These are phyloP conservation scores for Asterophora parasitica DNA, from an alignment of 768 basidiomycete genomes.

Conservation along the genomic window DNA sequence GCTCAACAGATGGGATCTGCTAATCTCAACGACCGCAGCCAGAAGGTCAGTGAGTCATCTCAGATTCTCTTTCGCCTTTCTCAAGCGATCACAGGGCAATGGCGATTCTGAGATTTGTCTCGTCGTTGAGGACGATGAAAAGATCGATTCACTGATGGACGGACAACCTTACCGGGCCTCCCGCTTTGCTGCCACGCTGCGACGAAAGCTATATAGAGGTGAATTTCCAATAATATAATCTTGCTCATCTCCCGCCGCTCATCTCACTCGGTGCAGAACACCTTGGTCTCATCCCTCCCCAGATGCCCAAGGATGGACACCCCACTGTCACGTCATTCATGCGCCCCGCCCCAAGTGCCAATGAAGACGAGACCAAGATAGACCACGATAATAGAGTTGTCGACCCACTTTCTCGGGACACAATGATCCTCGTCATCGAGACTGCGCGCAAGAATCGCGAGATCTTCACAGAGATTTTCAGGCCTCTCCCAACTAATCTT, in stretches of 20 bases:
- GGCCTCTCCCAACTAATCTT: slow-evolving; percentile 80
- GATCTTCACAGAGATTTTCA: slow-evolving; percentile 83
- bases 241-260: not conserved
- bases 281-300: slow-evolving; percentile 79
- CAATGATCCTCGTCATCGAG: slow-evolving; percentile 53
- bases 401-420: slow-evolving; percentile 70
- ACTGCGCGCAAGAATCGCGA: slow-evolving; percentile 83
- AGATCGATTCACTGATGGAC: slow-evolving; percentile 73
- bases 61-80: not conserved
- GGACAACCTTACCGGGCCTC: slow-evolving; percentile 67
- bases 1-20: slow-evolving; percentile 78
- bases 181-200: slow-evolving; percentile 79
- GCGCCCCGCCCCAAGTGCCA: slow-evolving; percentile 71
- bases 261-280: slow-evolving; percentile 51
- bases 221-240: slow-evolving; percentile 9
- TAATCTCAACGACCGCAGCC: slow-evolving; percentile 86
- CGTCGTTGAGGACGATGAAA: slow-evolving; percentile 84
- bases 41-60: slow-evolving; percentile 45
- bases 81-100: slow-evolving; percentile 52
- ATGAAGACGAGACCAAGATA: slow-evolving; percentile 57
- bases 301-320: slow-evolving; percentile 37
- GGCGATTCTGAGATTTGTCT: slow-evolving; percentile 94
- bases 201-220: slow-evolving; percentile 84
- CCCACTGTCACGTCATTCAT: slow-evolving; percentile 55
- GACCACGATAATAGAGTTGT: slow-evolving; percentile 63